phyloP scores from a whole-genome alignment of 257 asterid genomes.

The Petrea volubilis region DNA sequence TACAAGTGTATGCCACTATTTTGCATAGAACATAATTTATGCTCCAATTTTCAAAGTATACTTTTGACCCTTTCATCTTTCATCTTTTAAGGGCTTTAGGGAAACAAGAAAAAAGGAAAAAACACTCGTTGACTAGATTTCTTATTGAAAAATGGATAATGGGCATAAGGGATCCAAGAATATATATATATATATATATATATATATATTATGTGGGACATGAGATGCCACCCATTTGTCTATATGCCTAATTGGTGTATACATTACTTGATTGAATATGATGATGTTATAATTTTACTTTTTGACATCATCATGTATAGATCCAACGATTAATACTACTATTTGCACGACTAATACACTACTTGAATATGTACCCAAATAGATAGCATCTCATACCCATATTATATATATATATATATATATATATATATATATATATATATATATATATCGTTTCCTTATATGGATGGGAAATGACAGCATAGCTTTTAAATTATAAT shows the following conservation, averaged over 20 bases:
- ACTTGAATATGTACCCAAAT: too few relatives aligned
- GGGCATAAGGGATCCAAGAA: not conserved
- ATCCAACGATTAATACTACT: too few relatives aligned
- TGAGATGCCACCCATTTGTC: too few relatives aligned
- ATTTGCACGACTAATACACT: too few relatives aligned
- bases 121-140: constrained; percentile 26
- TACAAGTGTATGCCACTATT: not conserved
- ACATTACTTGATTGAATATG: too few relatives aligned
- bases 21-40: not conserved
- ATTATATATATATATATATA: too few relatives aligned
- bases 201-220: too few relatives aligned
- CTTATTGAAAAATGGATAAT: not conserved
- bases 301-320: too few relatives aligned
- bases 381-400: too few relatives aligned
- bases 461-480: not conserved
- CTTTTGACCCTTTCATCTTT: constrained; percentile 23
- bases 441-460: not conserved
- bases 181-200: not conserved
- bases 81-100: not conserved
- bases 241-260: too few relatives aligned
- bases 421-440: not conserved
- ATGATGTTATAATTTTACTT: too few relatives aligned
- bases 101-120: too few relatives aligned
- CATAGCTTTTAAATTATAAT: not conserved
- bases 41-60: constrained; percentile 17